These are phyloP conservation scores for Rhexocercosporidium sp. DNA, from an alignment of 2,329 filamentous ascomycete genomes.

Conservation along the genomic window DNA sequence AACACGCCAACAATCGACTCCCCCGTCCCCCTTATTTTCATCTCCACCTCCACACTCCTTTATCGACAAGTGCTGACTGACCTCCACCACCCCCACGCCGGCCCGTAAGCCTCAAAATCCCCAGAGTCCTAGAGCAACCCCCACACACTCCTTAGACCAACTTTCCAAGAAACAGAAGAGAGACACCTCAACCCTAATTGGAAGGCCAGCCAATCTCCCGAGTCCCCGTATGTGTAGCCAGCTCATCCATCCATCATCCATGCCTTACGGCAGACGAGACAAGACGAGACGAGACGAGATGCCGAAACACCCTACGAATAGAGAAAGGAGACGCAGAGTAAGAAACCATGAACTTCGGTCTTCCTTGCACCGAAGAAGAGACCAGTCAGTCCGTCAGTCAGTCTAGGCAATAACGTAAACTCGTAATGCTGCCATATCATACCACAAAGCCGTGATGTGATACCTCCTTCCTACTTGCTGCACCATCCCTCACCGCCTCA, in stretches of 20 bases:
- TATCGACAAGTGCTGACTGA: not conserved
- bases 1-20: not conserved
- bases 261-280: not conserved
- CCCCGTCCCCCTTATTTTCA: not conserved
- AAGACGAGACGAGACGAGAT: not conserved
- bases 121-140: conserved; percentile 13
- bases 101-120: conserved; percentile 6
- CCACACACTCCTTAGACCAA: not conserved
- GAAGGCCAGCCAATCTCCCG: not conserved
- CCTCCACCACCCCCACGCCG: conserved; percentile 8
- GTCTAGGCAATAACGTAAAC: not conserved
- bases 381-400: not conserved
- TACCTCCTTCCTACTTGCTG: conserved; percentile 8
- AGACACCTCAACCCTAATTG: not conserved
- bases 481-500: conserved; percentile 11
- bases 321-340: not conserved
- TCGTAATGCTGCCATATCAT: conserved; percentile 5
- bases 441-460: not conserved
- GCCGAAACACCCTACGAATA: conserved; percentile 12
- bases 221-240: not conserved
- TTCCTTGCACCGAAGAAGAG: not conserved
- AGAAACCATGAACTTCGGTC: not conserved
- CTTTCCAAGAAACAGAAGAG: not conserved
- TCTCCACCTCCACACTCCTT: conserved; percentile 8
- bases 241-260: not conserved